phyloP scores from a whole-genome alignment of 2,329 filamentous ascomycete species.

The Ophiostoma novo-ulmi region DNA sequence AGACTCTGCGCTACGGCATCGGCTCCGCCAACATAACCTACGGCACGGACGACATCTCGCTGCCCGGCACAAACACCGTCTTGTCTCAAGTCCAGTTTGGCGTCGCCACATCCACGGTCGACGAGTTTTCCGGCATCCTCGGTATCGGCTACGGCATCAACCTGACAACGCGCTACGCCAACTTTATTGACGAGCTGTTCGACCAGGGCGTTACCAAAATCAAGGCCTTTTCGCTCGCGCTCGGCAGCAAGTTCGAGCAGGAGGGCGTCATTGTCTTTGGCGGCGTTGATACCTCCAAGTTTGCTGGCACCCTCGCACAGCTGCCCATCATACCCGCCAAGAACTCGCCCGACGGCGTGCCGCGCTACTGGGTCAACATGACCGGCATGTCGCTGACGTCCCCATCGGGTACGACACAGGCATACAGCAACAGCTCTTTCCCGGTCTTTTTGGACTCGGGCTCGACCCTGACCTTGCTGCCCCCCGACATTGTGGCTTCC shows the following conservation, averaged over 20 bases:
- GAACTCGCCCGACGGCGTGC: conserved; percentile 50
- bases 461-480: conserved; percentile 63
- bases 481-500: conserved; percentile 47
- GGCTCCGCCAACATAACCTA: conserved; percentile 49
- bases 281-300: conserved; percentile 62
- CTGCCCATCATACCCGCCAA: conserved; percentile 56
- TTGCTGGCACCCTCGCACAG: conserved; percentile 52
- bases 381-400: conserved; percentile 40
- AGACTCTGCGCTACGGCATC: conserved; percentile 47
- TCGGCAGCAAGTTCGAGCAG: conserved; percentile 56
- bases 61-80: conserved; percentile 40
- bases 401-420: conserved; percentile 30
- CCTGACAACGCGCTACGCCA: conserved; percentile 44
- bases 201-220: conserved; percentile 52
- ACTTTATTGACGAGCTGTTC: conserved; percentile 48
- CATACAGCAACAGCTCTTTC: conserved; percentile 38
- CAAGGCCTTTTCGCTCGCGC: conserved; percentile 60
- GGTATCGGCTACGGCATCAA: conserved; percentile 65
- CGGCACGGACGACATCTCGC: conserved; percentile 42
- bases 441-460: conserved; percentile 67
- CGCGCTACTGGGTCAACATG: conserved; percentile 51
- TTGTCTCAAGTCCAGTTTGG: conserved; percentile 58
- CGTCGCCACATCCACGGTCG: conserved; percentile 49
- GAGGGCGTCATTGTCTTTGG: conserved; percentile 64
- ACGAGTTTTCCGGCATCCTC: conserved; percentile 57